Conservation (phyloP, 2,329 filamentous ascomycete species). For the Sporothrix schenckii region DNA sequence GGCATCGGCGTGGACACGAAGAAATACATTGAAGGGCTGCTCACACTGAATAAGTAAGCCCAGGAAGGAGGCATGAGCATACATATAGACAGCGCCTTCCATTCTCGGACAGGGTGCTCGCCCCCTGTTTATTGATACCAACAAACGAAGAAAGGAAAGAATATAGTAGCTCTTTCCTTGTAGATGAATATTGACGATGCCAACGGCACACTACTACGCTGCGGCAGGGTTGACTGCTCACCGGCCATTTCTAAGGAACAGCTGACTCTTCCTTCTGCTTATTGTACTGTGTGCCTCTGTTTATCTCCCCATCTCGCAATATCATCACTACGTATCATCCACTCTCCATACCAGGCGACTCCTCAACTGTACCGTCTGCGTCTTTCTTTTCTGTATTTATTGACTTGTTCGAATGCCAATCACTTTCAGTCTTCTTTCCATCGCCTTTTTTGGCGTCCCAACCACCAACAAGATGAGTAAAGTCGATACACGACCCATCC, state of each 20-base stretch:
- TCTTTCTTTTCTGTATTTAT: neutral
- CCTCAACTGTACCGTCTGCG: neutral
- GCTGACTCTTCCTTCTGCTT: neutral
- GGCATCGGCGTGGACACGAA: conserved; percentile 78
- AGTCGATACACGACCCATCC: neutral
- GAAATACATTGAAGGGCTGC: conserved; percentile 71
- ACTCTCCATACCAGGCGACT: neutral
- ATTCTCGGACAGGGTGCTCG: neutral
- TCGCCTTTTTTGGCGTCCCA: neutral
- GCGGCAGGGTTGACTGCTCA: neutral
- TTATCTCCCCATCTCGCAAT: neutral
- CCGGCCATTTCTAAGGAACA: neutral
- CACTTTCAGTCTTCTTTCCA: neutral
- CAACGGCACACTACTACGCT: too few species aligned
- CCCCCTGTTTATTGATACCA: neutral
- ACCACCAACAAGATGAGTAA: neutral
- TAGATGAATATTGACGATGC: neutral
- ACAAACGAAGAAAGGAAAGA: neutral
- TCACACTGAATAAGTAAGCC: conserved; percentile 61
- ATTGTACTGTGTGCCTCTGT: neutral
- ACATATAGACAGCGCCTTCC: neutral
- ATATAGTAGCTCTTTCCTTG: neutral
- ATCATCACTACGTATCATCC: conserved; percentile 3
- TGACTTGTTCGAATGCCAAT: too few species aligned
- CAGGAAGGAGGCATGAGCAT: neutral